Evolutionary conservation across 495 filamentous ascomycete species (phyloP).

Genomic region (Penicillium goetzii): DNA sequence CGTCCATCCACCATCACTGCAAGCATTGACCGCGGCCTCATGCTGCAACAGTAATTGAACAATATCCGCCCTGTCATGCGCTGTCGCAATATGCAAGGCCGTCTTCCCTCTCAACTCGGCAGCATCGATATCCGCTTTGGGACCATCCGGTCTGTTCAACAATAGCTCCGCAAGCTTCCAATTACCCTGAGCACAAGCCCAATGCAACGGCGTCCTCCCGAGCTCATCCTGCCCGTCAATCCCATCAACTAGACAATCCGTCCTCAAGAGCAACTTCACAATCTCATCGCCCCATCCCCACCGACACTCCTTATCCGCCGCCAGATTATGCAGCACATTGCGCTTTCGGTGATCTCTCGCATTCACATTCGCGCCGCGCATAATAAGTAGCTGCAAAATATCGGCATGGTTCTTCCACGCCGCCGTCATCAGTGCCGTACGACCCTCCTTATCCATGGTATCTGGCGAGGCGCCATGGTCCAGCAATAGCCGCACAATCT

Average conservation of each 20-base stretch:
- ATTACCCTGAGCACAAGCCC: constrained; percentile 67
- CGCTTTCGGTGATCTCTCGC: constrained; percentile 41
- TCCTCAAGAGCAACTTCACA: constrained; percentile 47
- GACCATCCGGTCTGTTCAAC: constrained; percentile 47
- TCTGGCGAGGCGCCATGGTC: constrained; percentile 48
- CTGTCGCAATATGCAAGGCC: constrained; percentile 61
- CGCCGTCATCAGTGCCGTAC: constrained; percentile 63
- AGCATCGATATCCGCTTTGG: constrained; percentile 52
- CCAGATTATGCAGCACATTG: constrained; percentile 59
- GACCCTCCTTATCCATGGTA: constrained; percentile 49
- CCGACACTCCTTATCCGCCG: constrained; percentile 53
- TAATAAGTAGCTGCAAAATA: constrained; percentile 53
- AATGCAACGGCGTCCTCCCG: constrained; percentile 62
- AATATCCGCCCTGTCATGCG: constrained; percentile 56
- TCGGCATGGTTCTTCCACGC: constrained; percentile 59
- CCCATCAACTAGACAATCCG: constrained; percentile 49
- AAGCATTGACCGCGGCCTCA: constrained; percentile 56
- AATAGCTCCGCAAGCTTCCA: constrained; percentile 57
- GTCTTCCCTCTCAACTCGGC: constrained; percentile 63
- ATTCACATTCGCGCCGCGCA: constrained; percentile 54
- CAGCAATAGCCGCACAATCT: constrained; percentile 50
- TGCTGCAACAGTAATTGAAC: constrained; percentile 57
- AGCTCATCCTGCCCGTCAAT: constrained; percentile 46
- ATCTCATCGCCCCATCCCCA: constrained; percentile 57
- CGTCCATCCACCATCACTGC: constrained; percentile 66